Percentiles rank a stretch among this genome's conserved stretches.
Evolutionary conservation across 2,329 filamentous ascomycete species (phyloP).

Genomic region (Sarocladium kiliense): DNA sequence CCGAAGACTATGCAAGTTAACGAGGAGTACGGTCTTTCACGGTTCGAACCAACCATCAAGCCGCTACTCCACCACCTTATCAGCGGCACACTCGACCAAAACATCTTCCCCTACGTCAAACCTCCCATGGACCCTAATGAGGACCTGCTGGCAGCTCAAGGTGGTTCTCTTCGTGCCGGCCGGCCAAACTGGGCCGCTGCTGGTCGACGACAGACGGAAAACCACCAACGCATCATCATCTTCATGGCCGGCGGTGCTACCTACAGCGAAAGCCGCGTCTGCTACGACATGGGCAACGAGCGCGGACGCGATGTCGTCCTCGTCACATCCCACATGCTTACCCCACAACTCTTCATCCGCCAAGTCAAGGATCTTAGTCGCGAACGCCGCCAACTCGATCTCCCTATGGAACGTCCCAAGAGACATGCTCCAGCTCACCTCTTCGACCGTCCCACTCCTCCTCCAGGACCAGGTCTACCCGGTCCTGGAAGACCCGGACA

Average conservation of each 20-base stretch:
- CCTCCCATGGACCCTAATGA: constrained; percentile 61
- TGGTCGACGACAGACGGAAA: constrained; percentile 64
- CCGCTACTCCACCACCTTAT: constrained; percentile 73
- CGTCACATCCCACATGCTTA: constrained; percentile 87
- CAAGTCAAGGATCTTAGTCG: constrained; percentile 76
- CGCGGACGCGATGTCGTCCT: constrained; percentile 81
- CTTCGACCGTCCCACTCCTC: constrained; percentile 65
- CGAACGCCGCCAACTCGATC: constrained; percentile 68
- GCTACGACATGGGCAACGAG: constrained; percentile 76
- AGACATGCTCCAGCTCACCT: constrained; percentile 81
- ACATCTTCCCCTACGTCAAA: constrained; percentile 66
- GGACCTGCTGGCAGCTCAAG: constrained; percentile 49
- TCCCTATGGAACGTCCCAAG: constrained; percentile 75
- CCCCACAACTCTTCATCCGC: constrained; percentile 73
- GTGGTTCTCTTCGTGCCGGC: constrained; percentile 79
- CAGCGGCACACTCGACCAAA: constrained; percentile 61
- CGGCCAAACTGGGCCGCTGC: constrained; percentile 95
- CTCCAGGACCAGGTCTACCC: constrained; percentile 19
- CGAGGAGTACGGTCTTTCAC: constrained; percentile 81
- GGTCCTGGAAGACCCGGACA: constrained; percentile 21
- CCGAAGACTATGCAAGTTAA: constrained; percentile 45
- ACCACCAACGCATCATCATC: constrained; percentile 83
- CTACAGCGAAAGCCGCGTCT: constrained; percentile 81
- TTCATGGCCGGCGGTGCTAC: constrained; percentile 96
- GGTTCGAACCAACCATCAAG: constrained; percentile 79